Conservation (phyloP, 208 protist genomes). For the Angomonas ambiguus region DNA sequence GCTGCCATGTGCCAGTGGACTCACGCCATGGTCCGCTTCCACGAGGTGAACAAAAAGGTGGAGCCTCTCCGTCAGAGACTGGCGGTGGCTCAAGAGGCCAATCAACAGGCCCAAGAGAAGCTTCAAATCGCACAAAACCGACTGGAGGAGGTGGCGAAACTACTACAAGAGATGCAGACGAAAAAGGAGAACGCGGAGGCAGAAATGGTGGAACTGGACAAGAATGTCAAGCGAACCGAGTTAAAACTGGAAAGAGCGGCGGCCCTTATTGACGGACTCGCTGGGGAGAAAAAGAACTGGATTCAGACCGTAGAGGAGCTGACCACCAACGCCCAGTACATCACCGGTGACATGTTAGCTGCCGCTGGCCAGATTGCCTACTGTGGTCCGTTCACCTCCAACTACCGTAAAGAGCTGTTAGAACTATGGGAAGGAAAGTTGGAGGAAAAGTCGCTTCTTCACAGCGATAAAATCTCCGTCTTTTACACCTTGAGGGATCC, state of each 20-base stretch:
- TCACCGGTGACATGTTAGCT: conserved; percentile 96
- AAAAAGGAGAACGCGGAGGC: conserved; percentile 89
- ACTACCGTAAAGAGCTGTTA: conserved; percentile 88
- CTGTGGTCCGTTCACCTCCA: conserved; percentile 94
- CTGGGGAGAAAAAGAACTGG: conserved; percentile 95
- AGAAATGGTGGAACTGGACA: conserved; percentile 93
- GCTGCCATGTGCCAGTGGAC: conserved; percentile 98
- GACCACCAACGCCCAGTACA: conserved; percentile 73
- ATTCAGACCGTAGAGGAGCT: conserved; percentile 87
- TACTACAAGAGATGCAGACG: conserved; percentile 90
- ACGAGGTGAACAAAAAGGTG: conserved; percentile 95
- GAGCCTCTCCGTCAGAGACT: conserved; percentile 90
- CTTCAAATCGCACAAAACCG: conserved; percentile 86
- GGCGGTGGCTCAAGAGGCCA: conserved; percentile 88
- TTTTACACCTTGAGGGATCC: conserved; percentile 93
- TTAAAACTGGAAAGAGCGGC: conserved; percentile 94
- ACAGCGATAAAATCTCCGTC: conserved; percentile 85
- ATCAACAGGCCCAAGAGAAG: conserved; percentile 87
- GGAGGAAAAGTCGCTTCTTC: conserved; percentile 56
- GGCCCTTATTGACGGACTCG: conserved; percentile 95
- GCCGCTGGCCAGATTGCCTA: conserved; percentile 95
- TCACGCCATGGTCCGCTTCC: conserved; percentile 97
- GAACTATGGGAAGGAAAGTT: conserved; percentile 85
- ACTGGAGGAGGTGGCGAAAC: conserved; percentile 89
- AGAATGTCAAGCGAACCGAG: conserved; percentile 92